Evolutionary conservation across 495 filamentous ascomycete genomes (phyloP), one percentile per base, ranked within the genome.

Genomic region (Cetradonia linearis): DNA sequence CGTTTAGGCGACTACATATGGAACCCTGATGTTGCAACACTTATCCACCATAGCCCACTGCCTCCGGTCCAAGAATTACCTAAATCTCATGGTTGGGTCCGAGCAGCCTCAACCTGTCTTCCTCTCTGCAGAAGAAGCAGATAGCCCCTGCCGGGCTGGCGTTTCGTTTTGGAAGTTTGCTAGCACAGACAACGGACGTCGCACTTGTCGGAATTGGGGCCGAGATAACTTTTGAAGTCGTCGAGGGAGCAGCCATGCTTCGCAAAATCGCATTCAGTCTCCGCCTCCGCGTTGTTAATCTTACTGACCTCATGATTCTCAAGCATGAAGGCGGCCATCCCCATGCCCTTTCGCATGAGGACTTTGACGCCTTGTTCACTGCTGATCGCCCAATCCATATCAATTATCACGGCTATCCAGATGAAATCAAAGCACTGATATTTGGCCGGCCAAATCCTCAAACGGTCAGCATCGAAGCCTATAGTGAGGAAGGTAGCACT

Each of bases 61-160:
- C 69, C 71, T 89, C 28, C 69, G 75, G 23, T 87, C 81, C 3
- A 80, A 75, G 62, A 84, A 84, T 66, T 84, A 87, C 62, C 75
- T 86, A 62, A 89, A 89, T 69, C 76, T 89, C 18, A 83, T 88
- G 77, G 84, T 89, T 46, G 85, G 84, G 55, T 83, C 83, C 48
- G 89, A 90, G 67, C 84, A 87, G 68, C 83, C 82, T 2, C 82
- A 82, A 0, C 81, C 83, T 0, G 82, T 86, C 25, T 87, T 83
- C 68, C 77, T 89, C n/a, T 78, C 72, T 5, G 67, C 80, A 0
- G 76, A 82, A 27, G 85, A 88, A 71, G 86, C 86, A 27, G 83
- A 82, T 36, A 74, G 67, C 38, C 86, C 89, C 70, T 88, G 86
- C 64, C 74, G 76, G 30, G 75, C 72, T 2, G 86, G 86, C 6